These are phyloP conservation scores for Trametes punicea DNA, from an alignment of 768 basidiomycete species.

Conservation along the genomic window DNA sequence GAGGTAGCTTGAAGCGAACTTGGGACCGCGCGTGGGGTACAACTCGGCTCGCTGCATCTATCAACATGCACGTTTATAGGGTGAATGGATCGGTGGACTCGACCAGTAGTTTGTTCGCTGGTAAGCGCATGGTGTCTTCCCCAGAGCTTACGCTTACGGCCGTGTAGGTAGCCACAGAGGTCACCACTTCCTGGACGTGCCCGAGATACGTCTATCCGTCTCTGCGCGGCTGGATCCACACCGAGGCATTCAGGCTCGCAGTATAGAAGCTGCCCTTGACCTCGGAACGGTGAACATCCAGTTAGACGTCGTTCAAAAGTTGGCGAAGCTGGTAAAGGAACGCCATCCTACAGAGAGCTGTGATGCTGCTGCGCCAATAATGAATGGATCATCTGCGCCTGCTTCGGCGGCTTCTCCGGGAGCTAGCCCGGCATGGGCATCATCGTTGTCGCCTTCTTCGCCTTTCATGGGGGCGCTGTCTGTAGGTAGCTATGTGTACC, in stretches of 20 bases:
- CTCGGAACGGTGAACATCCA: conserved; percentile 47
- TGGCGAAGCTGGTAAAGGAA: conserved; percentile 25
- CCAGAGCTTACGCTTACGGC: neutral
- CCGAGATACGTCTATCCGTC: conserved; percentile 44
- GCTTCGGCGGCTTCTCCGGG: neutral
- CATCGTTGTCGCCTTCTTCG: conserved; percentile 25
- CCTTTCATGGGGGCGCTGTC: conserved; percentile 29
- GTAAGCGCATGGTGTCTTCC: neutral
- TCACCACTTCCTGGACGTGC: conserved; percentile 42
- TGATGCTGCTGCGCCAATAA: neutral
- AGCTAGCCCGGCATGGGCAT: conserved; percentile 15
- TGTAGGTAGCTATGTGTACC: conserved; percentile 30
- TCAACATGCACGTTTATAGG: conserved; percentile 48
- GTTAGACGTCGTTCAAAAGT: conserved; percentile 38
- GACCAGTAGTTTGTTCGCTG: conserved; percentile 7
- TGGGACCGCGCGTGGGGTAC: conserved; percentile 68
- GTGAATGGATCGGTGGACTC: conserved; percentile 36
- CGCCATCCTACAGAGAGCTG: neutral
- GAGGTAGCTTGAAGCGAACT: conserved; percentile 57
- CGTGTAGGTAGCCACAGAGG: conserved; percentile 7
- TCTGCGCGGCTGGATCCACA: conserved; percentile 58
- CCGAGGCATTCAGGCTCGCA: conserved; percentile 52
- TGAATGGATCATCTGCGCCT: neutral
- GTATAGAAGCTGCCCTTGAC: conserved; percentile 44
- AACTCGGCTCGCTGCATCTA: conserved; percentile 52